Evolutionary conservation across 2,329 filamentous ascomycete species (phyloP).

Genomic region (Neonectria sp.): DNA sequence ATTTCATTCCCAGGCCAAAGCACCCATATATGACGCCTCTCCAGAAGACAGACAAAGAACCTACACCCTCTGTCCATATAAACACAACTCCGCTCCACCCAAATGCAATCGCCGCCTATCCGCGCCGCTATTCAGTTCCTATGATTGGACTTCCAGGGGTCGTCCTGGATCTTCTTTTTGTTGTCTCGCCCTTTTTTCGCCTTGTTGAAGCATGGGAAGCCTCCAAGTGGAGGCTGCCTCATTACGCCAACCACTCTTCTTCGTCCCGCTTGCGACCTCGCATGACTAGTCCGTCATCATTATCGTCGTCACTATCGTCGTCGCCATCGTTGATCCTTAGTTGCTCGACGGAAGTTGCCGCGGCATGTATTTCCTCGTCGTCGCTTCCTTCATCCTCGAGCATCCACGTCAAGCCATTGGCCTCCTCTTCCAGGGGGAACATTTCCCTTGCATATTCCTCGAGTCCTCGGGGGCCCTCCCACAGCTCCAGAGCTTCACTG

Average conservation of each 20-base stretch:
- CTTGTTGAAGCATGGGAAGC: slow-evolving; percentile 13
- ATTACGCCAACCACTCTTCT: slow-evolving; percentile 71
- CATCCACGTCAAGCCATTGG: slow-evolving; percentile 97
- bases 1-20: slow-evolving; percentile 43
- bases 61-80: slow-evolving; percentile 31
- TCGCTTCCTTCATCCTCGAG: slow-evolving; percentile 65
- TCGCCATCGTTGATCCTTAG: slow-evolving; percentile 59
- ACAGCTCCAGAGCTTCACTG: slow-evolving; percentile 82
- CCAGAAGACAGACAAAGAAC: slow-evolving; percentile 34
- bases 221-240: slow-evolving; percentile 20
- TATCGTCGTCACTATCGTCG: slow-evolving; percentile 65
- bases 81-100: slow-evolving; percentile 47
- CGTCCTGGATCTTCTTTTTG: slow-evolving; percentile 30
- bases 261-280: slow-evolving; percentile 70
- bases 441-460: slow-evolving; percentile 97
- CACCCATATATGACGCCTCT: slow-evolving; percentile 44
- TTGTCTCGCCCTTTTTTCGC: slow-evolving; percentile 30
- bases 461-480: slow-evolving; percentile 91
- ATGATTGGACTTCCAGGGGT: slow-evolving; percentile 28
- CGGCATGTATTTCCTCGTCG: slow-evolving; percentile 54
- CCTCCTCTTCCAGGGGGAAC: slow-evolving; percentile 94
- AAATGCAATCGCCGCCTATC: slow-evolving; percentile 48
- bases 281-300: slow-evolving; percentile 73
- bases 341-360: slow-evolving; percentile 56
- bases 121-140: slow-evolving; percentile 33